Conservation (phyloP, 1,284 basidiomycete genomes). For the Melampsora abietis-canadensis region DNA sequence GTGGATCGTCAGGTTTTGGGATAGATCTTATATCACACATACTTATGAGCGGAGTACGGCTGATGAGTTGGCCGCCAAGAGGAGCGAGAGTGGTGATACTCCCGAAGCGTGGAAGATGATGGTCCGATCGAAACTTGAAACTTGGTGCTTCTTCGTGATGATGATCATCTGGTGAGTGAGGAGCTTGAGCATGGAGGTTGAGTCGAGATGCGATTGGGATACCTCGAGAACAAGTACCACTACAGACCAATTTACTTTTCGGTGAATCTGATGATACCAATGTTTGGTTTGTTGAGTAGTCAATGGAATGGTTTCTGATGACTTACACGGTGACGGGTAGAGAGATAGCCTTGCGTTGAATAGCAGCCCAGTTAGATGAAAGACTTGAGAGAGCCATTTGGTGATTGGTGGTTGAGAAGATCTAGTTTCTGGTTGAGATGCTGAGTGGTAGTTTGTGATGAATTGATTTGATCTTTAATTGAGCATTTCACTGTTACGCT, state of each 20-base stretch:
- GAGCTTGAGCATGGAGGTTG: conserved; percentile 15
- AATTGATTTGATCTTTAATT: too few relatives aligned
- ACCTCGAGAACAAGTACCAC: conserved; percentile 46
- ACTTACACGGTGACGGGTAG: conserved; percentile 75
- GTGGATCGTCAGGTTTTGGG: too few relatives aligned
- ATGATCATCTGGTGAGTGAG: conserved; percentile 8
- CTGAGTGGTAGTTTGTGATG: too few relatives aligned
- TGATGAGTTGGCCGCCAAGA: conserved; percentile 13
- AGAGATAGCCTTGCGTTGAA: conserved; percentile 62
- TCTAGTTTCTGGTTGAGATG: conserved; percentile 1
- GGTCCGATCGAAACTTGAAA: conserved; percentile 17
- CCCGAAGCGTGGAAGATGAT: conserved; percentile 18
- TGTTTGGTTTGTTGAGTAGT: too few relatives aligned
- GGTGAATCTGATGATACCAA: too few relatives aligned
- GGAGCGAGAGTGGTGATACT: conserved; percentile 1
- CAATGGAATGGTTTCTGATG: conserved; percentile 72
- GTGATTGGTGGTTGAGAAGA: neutral
- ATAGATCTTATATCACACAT: too few relatives aligned
- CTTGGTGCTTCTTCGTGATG: conserved; percentile 20
- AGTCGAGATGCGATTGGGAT: conserved; percentile 56
- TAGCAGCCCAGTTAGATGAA: conserved; percentile 48
- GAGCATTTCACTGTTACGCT: too few relatives aligned
- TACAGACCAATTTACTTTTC: conserved; percentile 39
- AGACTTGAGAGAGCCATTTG: neutral
- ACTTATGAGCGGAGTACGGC: conserved; percentile 30